Percentiles rank a stretch among this genome's conserved stretches.
phyloP scores from a whole-genome alignment of 2,329 filamentous ascomycete genomes.

The Epichloe scottii region DNA sequence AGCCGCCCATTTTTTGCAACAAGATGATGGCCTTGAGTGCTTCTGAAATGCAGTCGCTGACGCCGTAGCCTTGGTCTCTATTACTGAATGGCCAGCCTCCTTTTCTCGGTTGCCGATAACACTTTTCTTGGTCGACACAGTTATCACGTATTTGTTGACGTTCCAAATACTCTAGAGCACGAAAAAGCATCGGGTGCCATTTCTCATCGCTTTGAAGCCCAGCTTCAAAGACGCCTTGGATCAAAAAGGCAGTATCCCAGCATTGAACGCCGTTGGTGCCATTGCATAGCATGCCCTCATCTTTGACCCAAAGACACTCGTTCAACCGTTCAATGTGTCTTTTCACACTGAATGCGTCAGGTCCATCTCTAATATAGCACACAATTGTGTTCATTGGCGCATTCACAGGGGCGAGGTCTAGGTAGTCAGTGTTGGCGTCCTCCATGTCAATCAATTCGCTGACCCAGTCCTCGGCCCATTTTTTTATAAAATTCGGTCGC shows the following conservation, averaged over 20 bases:
- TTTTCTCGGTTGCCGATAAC: constrained; percentile 83
- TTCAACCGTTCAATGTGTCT: constrained; percentile 70
- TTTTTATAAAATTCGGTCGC: constrained; percentile 50
- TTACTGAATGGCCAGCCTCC: constrained; percentile 96
- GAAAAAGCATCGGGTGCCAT: constrained; percentile 72
- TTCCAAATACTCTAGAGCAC: constrained; percentile 76
- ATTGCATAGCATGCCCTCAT: constrained; percentile 87
- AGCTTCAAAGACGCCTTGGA: constrained; percentile 70
- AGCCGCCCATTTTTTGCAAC: constrained; percentile 67
- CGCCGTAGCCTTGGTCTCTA: constrained; percentile 82
- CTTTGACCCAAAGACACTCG: constrained; percentile 84
- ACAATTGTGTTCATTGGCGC: constrained; percentile 79
- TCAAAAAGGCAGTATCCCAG: constrained; percentile 89
- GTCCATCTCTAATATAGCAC: constrained; percentile 76
- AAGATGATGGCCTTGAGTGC: constrained; percentile 76
- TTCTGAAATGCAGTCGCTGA: constrained; percentile 90
- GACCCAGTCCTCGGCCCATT: constrained; percentile 66
- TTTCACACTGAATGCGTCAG: constrained; percentile 56
- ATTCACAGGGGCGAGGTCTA: constrained; percentile 79
- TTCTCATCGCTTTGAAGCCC: constrained; percentile 64
- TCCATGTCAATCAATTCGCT: constrained; percentile 82
- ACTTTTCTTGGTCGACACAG: constrained; percentile 60
- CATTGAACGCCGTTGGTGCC: constrained; percentile 97
- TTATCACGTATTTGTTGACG: constrained; percentile 84
- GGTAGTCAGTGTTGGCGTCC: constrained; percentile 82